Evolutionary conservation across 441 rosid species (phyloP).

Genomic region (Corymbia citriodora): DNA sequence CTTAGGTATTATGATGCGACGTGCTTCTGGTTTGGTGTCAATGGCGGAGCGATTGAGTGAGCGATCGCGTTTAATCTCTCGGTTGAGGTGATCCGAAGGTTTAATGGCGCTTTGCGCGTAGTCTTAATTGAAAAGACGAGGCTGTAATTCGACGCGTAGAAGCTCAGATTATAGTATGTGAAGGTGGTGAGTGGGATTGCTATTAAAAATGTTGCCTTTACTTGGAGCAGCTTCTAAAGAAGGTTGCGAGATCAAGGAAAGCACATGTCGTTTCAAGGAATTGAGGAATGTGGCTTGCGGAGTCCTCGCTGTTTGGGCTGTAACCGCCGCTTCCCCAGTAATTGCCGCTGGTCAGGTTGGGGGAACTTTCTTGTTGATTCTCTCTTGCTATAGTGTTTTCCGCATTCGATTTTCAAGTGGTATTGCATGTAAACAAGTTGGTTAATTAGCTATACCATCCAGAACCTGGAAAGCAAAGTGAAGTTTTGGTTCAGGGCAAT

Average conservation of each 20-base stretch:
- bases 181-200: not conserved
- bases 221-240: slow-evolving; percentile 3
- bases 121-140: not conserved
- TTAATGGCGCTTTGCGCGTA: not conserved
- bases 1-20: not conserved
- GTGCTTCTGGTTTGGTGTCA: not conserved
- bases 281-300: slow-evolving; percentile 56
- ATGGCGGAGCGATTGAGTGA: not conserved
- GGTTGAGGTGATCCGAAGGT: not conserved
- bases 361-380: not conserved
- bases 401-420: not conserved
- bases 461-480: not conserved
- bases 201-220: not conserved
- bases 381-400: not conserved
- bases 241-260: not conserved
- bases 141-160: not conserved
- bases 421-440: not conserved
- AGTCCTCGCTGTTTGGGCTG: slow-evolving; percentile 56
- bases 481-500: not conserved
- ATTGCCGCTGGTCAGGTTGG: slow-evolving; percentile 73
- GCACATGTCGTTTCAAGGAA: slow-evolving; percentile 23
- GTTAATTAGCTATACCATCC: not conserved
- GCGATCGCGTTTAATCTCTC: not conserved
- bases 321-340: slow-evolving; percentile 72
- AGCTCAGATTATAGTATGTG: not conserved